Evolutionary conservation across 2,329 filamentous ascomycete genomes (phyloP).

Genomic region (Colletotrichum kahawae): DNA sequence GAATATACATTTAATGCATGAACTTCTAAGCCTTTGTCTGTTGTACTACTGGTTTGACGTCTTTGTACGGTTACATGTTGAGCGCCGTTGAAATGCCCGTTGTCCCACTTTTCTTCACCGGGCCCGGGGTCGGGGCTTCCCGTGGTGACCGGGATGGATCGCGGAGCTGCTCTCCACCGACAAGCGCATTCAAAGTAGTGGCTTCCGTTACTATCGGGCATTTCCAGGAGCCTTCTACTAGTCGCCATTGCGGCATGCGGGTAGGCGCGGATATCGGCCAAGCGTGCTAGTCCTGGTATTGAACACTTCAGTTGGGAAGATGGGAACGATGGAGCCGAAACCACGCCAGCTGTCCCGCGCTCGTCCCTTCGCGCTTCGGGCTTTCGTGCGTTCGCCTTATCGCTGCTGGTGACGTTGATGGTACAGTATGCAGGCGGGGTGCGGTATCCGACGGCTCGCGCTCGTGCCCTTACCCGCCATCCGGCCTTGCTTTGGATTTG

Average conservation of each 20-base stretch:
- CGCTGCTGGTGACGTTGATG: neutral
- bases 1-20: neutral
- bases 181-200: too few relatives aligned
- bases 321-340: neutral
- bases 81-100: neutral
- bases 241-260: neutral
- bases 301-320: neutral
- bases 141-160: neutral
- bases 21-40: fast-evolving
- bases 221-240: too few relatives aligned
- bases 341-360: neutral
- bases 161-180: neutral
- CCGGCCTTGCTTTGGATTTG: neutral
- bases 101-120: neutral
- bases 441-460: neutral
- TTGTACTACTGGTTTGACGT: neutral
- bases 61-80: neutral
- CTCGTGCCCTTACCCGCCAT: neutral
- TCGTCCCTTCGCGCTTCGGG: neutral
- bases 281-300: neutral
- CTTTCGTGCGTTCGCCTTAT: neutral
- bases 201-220: too few relatives aligned
- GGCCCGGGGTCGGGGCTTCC: neutral
- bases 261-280: neutral
- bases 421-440: neutral